These are phyloP conservation scores for Serendipita sp. DNA, from an alignment of 768 basidiomycete genomes.

Conservation along the genomic window DNA sequence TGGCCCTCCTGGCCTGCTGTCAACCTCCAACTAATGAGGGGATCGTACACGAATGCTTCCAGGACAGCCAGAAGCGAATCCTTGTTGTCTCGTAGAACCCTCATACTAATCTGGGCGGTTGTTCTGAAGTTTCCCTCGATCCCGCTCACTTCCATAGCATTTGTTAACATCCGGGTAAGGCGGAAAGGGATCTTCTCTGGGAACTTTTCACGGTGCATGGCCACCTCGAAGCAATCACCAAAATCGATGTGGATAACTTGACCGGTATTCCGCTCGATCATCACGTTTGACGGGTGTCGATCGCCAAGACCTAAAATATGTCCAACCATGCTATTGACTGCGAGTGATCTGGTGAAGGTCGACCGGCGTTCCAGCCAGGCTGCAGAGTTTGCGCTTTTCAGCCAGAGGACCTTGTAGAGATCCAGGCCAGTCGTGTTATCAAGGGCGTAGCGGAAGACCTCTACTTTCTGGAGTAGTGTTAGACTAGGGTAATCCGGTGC, in stretches of 20 bases:
- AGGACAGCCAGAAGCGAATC: slow-evolving; percentile 98
- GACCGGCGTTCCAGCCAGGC: slow-evolving; percentile 95
- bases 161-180: slow-evolving; percentile 92
- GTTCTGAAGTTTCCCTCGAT: slow-evolving; percentile 94
- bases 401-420: slow-evolving; percentile 89
- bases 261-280: slow-evolving; percentile 80
- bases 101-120: slow-evolving; percentile 96
- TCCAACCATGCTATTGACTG: slow-evolving; percentile 96
- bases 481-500: slow-evolving; percentile 96
- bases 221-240: slow-evolving; percentile 96
- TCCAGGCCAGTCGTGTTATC: slow-evolving; percentile 99
- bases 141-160: slow-evolving; percentile 99
- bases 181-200: slow-evolving; percentile 98
- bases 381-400: slow-evolving; percentile 88
- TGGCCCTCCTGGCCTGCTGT: slow-evolving; percentile 58
- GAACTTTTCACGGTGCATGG: slow-evolving; percentile 96
- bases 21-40: slow-evolving; percentile 91
- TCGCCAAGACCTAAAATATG: slow-evolving; percentile 97
- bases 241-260: slow-evolving; percentile 96
- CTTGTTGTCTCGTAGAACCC: slow-evolving; percentile 87
- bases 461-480: slow-evolving; percentile 89
- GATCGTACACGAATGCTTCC: slow-evolving; percentile 97
- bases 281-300: slow-evolving; percentile 88
- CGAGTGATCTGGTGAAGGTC: slow-evolving; percentile 88
- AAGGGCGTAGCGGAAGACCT: slow-evolving; percentile 96